A percentile compares a stretch with the other conserved stretches of the same genome.
These are phyloP conservation scores for Elsinoe fawcettii DNA, from an alignment of 2,329 filamentous ascomycete species.

Conservation along the genomic window DNA sequence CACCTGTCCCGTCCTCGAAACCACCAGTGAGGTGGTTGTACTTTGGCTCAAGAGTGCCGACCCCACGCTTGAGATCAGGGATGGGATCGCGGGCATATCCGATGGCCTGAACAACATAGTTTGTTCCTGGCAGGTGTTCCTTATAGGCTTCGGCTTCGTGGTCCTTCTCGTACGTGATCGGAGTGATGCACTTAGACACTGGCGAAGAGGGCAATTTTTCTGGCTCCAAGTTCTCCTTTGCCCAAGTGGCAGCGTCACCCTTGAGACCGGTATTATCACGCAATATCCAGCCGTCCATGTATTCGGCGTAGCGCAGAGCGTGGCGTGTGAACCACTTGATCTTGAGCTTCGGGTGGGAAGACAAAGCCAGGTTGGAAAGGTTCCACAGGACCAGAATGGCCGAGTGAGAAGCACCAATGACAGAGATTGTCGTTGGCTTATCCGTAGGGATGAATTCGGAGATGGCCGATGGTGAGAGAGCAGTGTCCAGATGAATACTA, in stretches of 20 bases:
- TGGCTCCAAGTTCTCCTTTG: constrained; percentile 51
- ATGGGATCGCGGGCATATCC: constrained; percentile 48
- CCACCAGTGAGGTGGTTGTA: constrained; percentile 41
- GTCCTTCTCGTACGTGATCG: constrained; percentile 38
- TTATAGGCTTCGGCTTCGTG: constrained; percentile 42
- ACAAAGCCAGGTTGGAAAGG: constrained; percentile 46
- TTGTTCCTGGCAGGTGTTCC: constrained; percentile 42
- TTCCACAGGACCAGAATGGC: constrained; percentile 57
- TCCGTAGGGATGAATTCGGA: constrained; percentile 34
- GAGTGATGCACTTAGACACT: constrained; percentile 37
- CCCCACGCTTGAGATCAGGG: constrained; percentile 37
- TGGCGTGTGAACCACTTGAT: constrained; percentile 58
- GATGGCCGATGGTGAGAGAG: constrained; percentile 47
- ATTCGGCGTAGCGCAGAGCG: constrained; percentile 53
- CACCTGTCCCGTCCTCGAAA: constrained; percentile 23
- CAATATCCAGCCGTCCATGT: constrained; percentile 56
- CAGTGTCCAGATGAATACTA: constrained; percentile 47
- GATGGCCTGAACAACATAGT: constrained; percentile 51
- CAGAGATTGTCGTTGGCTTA: constrained; percentile 41
- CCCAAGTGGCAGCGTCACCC: constrained; percentile 53
- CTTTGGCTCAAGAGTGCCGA: constrained; percentile 28
- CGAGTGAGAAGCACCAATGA: constrained; percentile 56
- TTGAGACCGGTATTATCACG: constrained; percentile 60
- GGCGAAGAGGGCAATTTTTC: constrained; percentile 38
- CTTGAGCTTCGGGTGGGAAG: constrained; percentile 46